Conservation (phyloP, 176 grass and related monocot genomes). For the Musa acuminata region DNA sequence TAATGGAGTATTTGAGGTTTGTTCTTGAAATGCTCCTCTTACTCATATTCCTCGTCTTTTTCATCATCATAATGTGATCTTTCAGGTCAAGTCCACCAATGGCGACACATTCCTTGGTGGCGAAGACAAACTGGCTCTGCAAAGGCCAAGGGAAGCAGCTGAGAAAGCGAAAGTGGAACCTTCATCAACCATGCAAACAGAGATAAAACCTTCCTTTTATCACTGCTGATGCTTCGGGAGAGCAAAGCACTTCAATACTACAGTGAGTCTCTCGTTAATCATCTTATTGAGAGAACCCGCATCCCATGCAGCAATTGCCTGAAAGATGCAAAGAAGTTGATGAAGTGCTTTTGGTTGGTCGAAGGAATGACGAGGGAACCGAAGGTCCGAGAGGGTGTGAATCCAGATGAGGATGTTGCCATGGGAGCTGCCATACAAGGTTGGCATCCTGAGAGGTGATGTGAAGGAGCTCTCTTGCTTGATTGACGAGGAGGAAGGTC, state of each 20-base stretch:
- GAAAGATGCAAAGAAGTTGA: constrained; percentile 85
- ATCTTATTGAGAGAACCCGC: constrained; percentile 75
- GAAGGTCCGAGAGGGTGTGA: constrained; percentile 69
- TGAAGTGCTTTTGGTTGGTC: constrained; percentile 75
- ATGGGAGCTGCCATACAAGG: constrained; percentile 26
- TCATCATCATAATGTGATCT: constrained; percentile 5
- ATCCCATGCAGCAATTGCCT: constrained; percentile 66
- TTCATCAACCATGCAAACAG: constrained; percentile 73
- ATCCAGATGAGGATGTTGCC: constrained; percentile 86
- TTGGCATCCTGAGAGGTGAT: constrained; percentile 77
- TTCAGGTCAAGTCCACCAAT: constrained; percentile 84
- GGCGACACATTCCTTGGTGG: constrained; percentile 93
- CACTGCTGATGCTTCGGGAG: constrained; percentile 25
- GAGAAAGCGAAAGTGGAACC: too few relatives aligned
- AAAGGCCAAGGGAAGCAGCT: constrained; percentile 45
- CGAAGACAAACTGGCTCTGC: constrained; percentile 43
- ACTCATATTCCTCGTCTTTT: not conserved
- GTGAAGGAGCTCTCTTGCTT: constrained; percentile 87
- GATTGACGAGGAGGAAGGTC: constrained; percentile 81
- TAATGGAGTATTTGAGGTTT: constrained; percentile 80
- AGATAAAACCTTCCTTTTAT: constrained; percentile 82
- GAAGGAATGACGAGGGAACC: constrained; percentile 41
- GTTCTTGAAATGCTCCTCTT: not conserved
- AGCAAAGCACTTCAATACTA: too few relatives aligned
- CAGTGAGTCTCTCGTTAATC: constrained; percentile 47